Evolutionary conservation across 768 basidiomycete genomes (phyloP).

Genomic region (Phaeotremella fagi): DNA sequence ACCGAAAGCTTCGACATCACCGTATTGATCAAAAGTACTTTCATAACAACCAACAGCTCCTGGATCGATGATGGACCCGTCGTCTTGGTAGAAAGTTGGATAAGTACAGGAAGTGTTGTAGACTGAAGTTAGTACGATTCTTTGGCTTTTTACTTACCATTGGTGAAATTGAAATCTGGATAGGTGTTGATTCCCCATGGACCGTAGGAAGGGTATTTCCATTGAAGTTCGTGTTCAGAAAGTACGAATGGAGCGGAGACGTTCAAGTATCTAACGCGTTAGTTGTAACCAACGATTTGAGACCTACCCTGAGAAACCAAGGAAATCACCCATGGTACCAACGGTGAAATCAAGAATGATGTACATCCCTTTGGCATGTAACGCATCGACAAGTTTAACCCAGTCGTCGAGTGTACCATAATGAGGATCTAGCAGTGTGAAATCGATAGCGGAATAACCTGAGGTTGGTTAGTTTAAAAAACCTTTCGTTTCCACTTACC

Average conservation of each 20-base stretch:
- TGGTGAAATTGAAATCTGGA: slow-evolving; percentile 70
- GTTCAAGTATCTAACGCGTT: slow-evolving; percentile 62
- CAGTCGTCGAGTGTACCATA: slow-evolving; percentile 82
- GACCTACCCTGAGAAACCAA: slow-evolving; percentile 77
- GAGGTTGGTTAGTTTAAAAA: background rate
- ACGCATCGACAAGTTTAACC: slow-evolving; percentile 65
- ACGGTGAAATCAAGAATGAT: slow-evolving; percentile 91
- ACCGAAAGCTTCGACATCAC: slow-evolving; percentile 97
- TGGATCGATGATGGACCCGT: slow-evolving; percentile 60
- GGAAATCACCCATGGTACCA: slow-evolving; percentile 81
- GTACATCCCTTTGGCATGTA: slow-evolving; percentile 82
- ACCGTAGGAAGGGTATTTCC: slow-evolving; percentile 67
- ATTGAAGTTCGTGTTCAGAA: slow-evolving; percentile 65
- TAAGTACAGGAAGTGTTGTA: slow-evolving; percentile 70
- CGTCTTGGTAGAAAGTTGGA: slow-evolving; percentile 75
- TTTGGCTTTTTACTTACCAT: slow-evolving; percentile 44
- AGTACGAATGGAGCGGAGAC: slow-evolving; percentile 71
- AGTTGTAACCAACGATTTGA: background rate
- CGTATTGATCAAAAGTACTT: slow-evolving; percentile 91
- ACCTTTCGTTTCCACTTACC: slow-evolving; percentile 56
- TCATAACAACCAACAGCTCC: slow-evolving; percentile 66
- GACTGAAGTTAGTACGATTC: slow-evolving; percentile 9
- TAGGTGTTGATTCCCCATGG: slow-evolving; percentile 87
- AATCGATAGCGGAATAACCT: slow-evolving; percentile 93
- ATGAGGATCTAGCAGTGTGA: slow-evolving; percentile 83